phyloP scores from a whole-genome alignment of 768 basidiomycete species.

The Roridomyces roridus region DNA sequence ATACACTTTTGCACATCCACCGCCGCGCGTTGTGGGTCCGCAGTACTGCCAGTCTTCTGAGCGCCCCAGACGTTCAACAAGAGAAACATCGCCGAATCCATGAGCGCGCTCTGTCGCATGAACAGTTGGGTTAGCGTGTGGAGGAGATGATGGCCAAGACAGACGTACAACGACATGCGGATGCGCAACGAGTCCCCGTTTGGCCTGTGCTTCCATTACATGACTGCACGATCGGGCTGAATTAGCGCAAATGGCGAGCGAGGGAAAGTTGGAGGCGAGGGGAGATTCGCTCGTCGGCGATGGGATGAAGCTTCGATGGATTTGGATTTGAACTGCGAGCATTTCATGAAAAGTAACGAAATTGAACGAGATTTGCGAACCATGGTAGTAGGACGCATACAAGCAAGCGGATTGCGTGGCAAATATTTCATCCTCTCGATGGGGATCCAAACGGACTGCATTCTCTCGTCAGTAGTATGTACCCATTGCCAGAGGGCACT shows the following conservation, averaged over 20 bases:
- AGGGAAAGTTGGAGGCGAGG: slow-evolving; percentile 56
- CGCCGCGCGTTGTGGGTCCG: slow-evolving; percentile 52
- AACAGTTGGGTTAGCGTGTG: not conserved
- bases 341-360: not conserved
- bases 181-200: slow-evolving; percentile 15
- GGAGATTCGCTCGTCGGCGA: slow-evolving; percentile 48
- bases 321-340: slow-evolving; percentile 48
- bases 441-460: slow-evolving; percentile 55
- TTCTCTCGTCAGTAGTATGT: not conserved
- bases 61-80: slow-evolving; percentile 58
- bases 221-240: slow-evolving; percentile 65
- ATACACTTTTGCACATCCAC: slow-evolving; percentile 61
- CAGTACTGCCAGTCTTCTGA: slow-evolving; percentile 45
- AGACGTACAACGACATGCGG: slow-evolving; percentile 5
- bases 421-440: slow-evolving; percentile 41
- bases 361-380: not conserved
- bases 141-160: not conserved
- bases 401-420: slow-evolving; percentile 58
- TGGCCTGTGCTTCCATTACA: slow-evolving; percentile 53
- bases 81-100: slow-evolving; percentile 51
- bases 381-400: slow-evolving; percentile 54
- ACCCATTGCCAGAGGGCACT: not conserved
- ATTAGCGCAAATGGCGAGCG: slow-evolving; percentile 71
- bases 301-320: slow-evolving; percentile 70
- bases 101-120: slow-evolving; percentile 32